Percentiles rank a stretch among this genome's conserved stretches.
Conservation (phyloP, 2,329 filamentous ascomycete species). For the Botrytis fragariae region DNA sequence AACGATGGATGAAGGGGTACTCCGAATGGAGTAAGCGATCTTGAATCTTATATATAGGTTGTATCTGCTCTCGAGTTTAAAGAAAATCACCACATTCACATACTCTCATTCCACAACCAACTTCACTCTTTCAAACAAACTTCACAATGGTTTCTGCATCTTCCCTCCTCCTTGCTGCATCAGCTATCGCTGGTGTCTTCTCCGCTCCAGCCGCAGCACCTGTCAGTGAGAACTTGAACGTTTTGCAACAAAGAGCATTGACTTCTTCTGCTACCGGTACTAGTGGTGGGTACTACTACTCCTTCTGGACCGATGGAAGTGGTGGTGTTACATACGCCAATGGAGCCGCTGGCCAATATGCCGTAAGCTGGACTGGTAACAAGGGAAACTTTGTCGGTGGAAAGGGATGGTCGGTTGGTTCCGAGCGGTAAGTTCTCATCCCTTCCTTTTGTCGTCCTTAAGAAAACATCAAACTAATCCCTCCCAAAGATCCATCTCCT, state of each 20-base stretch:
- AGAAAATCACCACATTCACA: not conserved
- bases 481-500: conserved; percentile 40
- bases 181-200: conserved; percentile 14
- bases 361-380: conserved; percentile 48
- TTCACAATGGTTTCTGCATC: conserved; percentile 13
- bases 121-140: not conserved
- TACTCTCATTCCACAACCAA: not conserved
- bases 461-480: not conserved
- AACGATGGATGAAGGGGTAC: not conserved
- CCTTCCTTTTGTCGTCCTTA: not conserved
- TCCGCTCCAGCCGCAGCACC: conserved; percentile 3
- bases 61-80: not conserved
- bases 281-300: conserved; percentile 47
- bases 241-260: not conserved
- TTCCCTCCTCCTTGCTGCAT: conserved; percentile 14
- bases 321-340: conserved; percentile 54
- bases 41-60: not conserved
- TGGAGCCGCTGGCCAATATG: conserved; percentile 49
- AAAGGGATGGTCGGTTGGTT: conserved; percentile 49
- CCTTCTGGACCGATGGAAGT: conserved; percentile 55
- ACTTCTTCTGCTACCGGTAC: conserved; percentile 20
- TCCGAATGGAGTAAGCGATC: not conserved
- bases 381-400: conserved; percentile 47
- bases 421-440: conserved; percentile 25
- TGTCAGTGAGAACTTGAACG: conserved; percentile 2